Evolutionary conservation across 169 alveolate species (phyloP), one percentile per base, ranked within the genome.

Genomic region (Eimeria maxima): DNA sequence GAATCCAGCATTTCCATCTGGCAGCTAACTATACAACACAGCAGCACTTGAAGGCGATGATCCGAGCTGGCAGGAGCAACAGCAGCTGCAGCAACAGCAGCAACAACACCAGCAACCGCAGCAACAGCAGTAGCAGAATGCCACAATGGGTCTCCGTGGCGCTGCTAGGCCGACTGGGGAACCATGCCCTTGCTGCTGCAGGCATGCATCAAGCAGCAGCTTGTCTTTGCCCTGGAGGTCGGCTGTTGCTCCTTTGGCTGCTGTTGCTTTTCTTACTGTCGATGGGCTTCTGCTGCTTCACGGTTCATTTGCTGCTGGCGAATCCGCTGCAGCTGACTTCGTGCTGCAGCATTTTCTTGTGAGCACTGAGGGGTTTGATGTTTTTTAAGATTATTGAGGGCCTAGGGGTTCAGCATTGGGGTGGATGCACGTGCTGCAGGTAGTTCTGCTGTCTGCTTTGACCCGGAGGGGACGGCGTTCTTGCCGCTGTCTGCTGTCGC

Each of bases 151-250:
- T 93, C 16, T 73, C 97, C 1, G 80, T 96, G 88, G 95, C 95
- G 53, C 84, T 96, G 83, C 95, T 95, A 22, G 97, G 97, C 60
- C 95, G 97, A n/a, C 89, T 96, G 33, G 97, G 97, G 55, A 96
- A 96, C 50, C 78, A 88, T 42, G 96, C 96, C 69, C 96, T 96
- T 69, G 95, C 95, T 29, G 97, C 97, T 0, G 96, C 96, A 8
- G 95, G 96, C 14, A 74, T 96, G 94, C 97, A 96, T 7, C 95
- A 95, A 45, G 96, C 96, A n/a, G 91, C 96, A 27, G 42, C 63
- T 44, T 90, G 65, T 63, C 84, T 84, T 24, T 73, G 33, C 53
- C 63, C 55, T 16, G 73, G 44, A 63, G 96, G 95, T 74, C 22
- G 8, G 91, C 53, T 63, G 63, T 42, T 67, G 87, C 6, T 42